Percentiles rank a stretch among this genome's conserved stretches.
Conservation (phyloP, 2,329 filamentous ascomycete genomes). For the Berkeleyomyces rouxiae region DNA sequence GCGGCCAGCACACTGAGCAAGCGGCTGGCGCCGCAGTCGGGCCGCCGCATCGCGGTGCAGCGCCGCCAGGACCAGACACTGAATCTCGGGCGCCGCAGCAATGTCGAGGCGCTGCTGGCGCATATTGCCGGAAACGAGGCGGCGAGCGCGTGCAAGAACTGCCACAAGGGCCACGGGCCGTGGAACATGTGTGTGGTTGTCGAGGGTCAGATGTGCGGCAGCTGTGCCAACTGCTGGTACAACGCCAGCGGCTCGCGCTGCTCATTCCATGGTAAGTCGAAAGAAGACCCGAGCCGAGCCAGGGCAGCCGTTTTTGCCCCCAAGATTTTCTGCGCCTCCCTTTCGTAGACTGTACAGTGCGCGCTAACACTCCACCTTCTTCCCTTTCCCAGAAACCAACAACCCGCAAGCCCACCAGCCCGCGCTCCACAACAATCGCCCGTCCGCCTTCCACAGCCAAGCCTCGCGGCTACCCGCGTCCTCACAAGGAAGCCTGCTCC, state of each 20-base stretch:
- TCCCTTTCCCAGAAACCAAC: slow-evolving; percentile 26
- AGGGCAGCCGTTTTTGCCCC: neutral
- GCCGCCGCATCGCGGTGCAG: slow-evolving; percentile 34
- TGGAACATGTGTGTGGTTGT: slow-evolving; percentile 44
- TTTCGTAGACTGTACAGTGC: neutral
- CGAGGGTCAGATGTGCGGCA: slow-evolving; percentile 43
- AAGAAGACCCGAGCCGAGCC: neutral
- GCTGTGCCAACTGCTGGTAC: slow-evolving; percentile 47
- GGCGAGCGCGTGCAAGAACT: slow-evolving; percentile 38
- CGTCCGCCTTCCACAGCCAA: slow-evolving; percentile 8
- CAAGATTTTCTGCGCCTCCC: neutral
- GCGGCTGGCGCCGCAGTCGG: slow-evolving; percentile 32
- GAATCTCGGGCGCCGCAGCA: slow-evolving; percentile 40
- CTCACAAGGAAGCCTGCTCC: slow-evolving; percentile 1
- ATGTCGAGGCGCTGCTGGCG: slow-evolving; percentile 41
- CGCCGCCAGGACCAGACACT: slow-evolving; percentile 36
- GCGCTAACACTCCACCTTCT: neutral
- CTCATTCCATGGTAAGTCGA: slow-evolving; percentile 39
- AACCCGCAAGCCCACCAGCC: slow-evolving; percentile 24
- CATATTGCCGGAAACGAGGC: slow-evolving; percentile 37
- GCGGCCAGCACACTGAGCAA: slow-evolving; percentile 33
- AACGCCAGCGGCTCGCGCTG: slow-evolving; percentile 43
- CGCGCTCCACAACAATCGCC: slow-evolving; percentile 10
- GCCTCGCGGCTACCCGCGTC: slow-evolving; percentile 15
- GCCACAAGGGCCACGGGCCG: slow-evolving; percentile 41